Percentiles rank a stretch among this genome's conserved stretches.
These are phyloP conservation scores for Chaetoscypha palmicola DNA, from an alignment of 2,329 filamentous ascomycete genomes.

Conservation along the genomic window DNA sequence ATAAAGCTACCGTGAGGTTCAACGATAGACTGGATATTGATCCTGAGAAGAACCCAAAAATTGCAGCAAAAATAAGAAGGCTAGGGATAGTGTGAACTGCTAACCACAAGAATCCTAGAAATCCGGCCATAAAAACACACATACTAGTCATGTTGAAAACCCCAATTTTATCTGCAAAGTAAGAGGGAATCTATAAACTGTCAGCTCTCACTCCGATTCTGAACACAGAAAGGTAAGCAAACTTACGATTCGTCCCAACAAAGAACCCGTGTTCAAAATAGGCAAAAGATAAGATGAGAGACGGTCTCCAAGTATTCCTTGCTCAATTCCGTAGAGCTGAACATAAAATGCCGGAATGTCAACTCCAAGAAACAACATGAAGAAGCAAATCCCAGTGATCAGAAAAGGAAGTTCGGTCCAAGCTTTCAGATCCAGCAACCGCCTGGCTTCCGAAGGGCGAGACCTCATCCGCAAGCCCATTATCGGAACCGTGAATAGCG, in stretches of 20 bases:
- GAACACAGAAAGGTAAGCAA: background rate
- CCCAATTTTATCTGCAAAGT: conserved; percentile 1
- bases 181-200: background rate
- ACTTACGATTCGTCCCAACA: background rate
- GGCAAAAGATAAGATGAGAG: background rate
- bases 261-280: background rate
- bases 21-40: background rate
- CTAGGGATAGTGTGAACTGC: conserved; percentile 46
- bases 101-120: conserved; percentile 35
- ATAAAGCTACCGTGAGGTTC: conserved; percentile 5
- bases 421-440: background rate
- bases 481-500: background rate
- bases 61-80: conserved; percentile 61
- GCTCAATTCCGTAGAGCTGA: conserved; percentile 1
- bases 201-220: background rate
- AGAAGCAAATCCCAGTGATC: background rate
- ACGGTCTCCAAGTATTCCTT: background rate
- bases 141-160: background rate
- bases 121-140: conserved; percentile 9
- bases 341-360: conserved; percentile 3
- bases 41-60: conserved; percentile 77
- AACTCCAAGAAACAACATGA: background rate
- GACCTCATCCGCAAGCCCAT: background rate
- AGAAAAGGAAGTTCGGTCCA: background rate
- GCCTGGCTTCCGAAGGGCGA: background rate